Evolutionary conservation across 2,329 filamentous ascomycete species (phyloP).

Genomic region (Coniella lustricola): DNA sequence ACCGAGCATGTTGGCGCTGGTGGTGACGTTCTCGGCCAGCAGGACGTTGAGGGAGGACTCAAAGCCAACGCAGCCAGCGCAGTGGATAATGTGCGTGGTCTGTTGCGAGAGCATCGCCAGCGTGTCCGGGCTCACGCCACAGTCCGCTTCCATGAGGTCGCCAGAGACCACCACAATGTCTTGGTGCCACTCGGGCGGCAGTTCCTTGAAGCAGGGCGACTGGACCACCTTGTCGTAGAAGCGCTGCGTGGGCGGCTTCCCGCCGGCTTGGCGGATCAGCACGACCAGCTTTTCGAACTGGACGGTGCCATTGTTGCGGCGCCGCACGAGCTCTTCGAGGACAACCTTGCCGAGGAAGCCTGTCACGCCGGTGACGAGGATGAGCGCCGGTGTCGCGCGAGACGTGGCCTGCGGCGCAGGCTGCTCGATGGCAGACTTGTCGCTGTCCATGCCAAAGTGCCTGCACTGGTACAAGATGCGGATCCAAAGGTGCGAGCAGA

Average conservation of each 20-base stretch:
- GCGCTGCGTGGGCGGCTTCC: conserved; percentile 1
- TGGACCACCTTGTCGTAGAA: conserved; percentile 6
- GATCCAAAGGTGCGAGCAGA: background rate
- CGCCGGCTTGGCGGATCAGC: conserved; percentile 3
- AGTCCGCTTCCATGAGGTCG: conserved; percentile 13
- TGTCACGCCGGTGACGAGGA: conserved; percentile 16
- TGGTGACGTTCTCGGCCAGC: conserved; percentile 12
- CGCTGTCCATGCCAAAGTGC: background rate
- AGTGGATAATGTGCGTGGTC: conserved; percentile 15
- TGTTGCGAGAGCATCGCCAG: background rate
- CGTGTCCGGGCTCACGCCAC: background rate
- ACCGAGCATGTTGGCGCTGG: conserved; percentile 11
- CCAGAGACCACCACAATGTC: conserved; percentile 8
- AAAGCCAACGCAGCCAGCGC: conserved; percentile 16
- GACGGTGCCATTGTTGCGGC: background rate
- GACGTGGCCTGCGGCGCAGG: background rate
- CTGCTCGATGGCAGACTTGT: background rate
- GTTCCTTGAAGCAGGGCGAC: conserved; percentile 11
- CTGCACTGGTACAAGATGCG: no score
- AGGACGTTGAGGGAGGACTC: conserved; percentile 6
- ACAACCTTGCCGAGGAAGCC: conserved; percentile 17
- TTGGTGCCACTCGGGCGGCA: conserved; percentile 5
- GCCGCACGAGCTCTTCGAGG: conserved; percentile 15
- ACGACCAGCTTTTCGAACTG: conserved; percentile 9
- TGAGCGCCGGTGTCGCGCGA: background rate